These are phyloP conservation scores for Pachyrhizus erosus DNA, from an alignment of 306 rosid genomes.

Conservation along the genomic window DNA sequence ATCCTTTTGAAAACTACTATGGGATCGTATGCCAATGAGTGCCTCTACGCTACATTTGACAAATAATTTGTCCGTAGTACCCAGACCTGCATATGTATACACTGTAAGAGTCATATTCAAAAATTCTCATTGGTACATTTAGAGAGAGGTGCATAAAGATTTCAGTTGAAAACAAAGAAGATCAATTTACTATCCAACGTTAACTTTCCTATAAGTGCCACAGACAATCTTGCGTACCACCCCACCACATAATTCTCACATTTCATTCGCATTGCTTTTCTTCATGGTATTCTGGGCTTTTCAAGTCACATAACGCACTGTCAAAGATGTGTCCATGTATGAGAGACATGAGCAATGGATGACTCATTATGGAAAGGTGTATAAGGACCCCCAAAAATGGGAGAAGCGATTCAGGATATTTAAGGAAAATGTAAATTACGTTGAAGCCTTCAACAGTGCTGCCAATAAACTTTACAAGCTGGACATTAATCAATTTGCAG, in stretches of 20 bases:
- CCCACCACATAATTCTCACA: not conserved
- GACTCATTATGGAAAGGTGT: constrained; percentile 32
- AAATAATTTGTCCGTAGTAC: not conserved
- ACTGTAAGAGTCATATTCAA: not conserved
- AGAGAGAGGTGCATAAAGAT: not conserved
- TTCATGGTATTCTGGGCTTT: constrained; percentile 36
- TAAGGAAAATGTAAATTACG: constrained; percentile 43
- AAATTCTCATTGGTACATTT: not conserved
- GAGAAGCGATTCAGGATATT: constrained; percentile 41
- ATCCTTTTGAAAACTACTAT: not conserved
- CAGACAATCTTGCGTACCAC: not conserved
- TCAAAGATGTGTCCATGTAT: constrained; percentile 43
- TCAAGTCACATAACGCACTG: constrained; percentile 49
- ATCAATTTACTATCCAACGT: not conserved
- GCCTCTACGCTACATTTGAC: not conserved
- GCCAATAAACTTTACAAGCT: constrained; percentile 48
- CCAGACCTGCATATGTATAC: not conserved
- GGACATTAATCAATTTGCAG: constrained; percentile 48
- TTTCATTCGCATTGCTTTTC: constrained; percentile 38
- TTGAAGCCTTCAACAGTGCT: constrained; percentile 41
- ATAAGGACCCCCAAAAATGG: constrained; percentile 33
- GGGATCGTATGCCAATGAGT: not conserved
- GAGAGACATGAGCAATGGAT: constrained; percentile 55
- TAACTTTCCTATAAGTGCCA: constrained; percentile 3
- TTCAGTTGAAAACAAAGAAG: not conserved